phyloP scores from a whole-genome alignment of 163 green algal genomes.

The Dunaliella salina region DNA sequence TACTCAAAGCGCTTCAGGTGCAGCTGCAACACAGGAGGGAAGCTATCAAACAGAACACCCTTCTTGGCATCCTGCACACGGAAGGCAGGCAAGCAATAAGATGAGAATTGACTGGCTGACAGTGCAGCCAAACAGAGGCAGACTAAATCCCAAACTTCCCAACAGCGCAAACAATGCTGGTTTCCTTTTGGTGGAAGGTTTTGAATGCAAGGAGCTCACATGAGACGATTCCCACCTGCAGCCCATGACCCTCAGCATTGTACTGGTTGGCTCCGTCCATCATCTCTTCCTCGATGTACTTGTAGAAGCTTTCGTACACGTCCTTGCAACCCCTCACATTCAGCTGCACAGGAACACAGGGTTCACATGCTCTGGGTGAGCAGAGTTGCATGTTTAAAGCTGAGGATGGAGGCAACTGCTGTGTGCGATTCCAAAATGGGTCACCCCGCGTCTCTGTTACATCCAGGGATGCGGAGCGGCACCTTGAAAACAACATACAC shows the following conservation, averaged over 20 bases:
- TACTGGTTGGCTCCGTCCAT: conserved; percentile 95
- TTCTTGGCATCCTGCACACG: conserved; percentile 82
- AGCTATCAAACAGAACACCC: conserved; percentile 83
- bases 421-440: too few relatives aligned
- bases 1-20: conserved; percentile 98
- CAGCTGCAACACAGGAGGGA: conserved; percentile 93
- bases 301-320: conserved; percentile 83
- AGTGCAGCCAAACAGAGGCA: background rate
- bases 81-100: background rate
- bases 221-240: conserved; percentile 42
- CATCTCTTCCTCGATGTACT: conserved; percentile 82
- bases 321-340: conserved; percentile 79
- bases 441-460: too few relatives aligned
- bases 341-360: conserved; percentile 54
- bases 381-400: background rate
- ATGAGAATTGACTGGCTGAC: background rate
- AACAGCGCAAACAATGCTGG: too few relatives aligned
- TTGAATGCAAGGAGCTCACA: too few relatives aligned
- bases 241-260: conserved; percentile 84
- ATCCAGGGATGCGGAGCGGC: too few relatives aligned
- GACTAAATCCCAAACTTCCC: too few relatives aligned
- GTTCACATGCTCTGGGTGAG: background rate
- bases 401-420: background rate
- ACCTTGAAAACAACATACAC: background rate
- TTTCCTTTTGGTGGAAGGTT: too few relatives aligned